These are phyloP conservation scores for Camillea tinctor DNA, from an alignment of 2,329 filamentous ascomycete species.

Conservation along the genomic window DNA sequence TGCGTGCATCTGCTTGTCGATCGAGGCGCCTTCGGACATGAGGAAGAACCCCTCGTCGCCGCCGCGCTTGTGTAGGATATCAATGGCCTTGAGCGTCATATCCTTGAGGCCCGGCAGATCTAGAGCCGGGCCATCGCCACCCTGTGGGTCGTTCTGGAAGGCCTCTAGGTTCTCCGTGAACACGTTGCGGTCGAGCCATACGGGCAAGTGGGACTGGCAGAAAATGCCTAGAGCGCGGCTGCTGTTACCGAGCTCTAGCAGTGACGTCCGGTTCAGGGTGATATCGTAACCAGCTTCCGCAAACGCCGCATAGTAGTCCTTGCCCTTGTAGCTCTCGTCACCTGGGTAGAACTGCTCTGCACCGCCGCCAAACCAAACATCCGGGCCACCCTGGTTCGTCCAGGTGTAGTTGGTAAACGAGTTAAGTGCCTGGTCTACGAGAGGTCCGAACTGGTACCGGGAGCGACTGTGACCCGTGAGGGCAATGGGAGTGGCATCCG, in stretches of 20 bases:
- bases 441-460: constrained; percentile 65
- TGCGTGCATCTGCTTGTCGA: constrained; percentile 87
- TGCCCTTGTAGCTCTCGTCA: constrained; percentile 62
- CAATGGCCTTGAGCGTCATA: constrained; percentile 85
- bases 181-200: constrained; percentile 84
- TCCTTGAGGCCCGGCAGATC: constrained; percentile 84
- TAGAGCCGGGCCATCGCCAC: constrained; percentile 60
- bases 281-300: constrained; percentile 70
- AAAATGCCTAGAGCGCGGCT: constrained; percentile 76
- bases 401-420: constrained; percentile 79
- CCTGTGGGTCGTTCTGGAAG: constrained; percentile 68
- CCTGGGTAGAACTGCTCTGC: constrained; percentile 76
- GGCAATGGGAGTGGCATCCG: constrained; percentile 80
- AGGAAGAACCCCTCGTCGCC: constrained; percentile 77
- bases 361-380: constrained; percentile 80
- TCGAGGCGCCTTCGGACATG: constrained; percentile 81
- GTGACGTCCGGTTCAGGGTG: constrained; percentile 70
- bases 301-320: constrained; percentile 79
- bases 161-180: constrained; percentile 68
- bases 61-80: constrained; percentile 68
- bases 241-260: constrained; percentile 55
- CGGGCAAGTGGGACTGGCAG: constrained; percentile 70
- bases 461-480: constrained; percentile 70
- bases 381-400: constrained; percentile 71
- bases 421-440: constrained; percentile 75